Percentiles rank a stretch among this genome's conserved stretches.
These are phyloP conservation scores for Monilinia laxa DNA, from an alignment of 2,329 filamentous ascomycete genomes.

Conservation along the genomic window DNA sequence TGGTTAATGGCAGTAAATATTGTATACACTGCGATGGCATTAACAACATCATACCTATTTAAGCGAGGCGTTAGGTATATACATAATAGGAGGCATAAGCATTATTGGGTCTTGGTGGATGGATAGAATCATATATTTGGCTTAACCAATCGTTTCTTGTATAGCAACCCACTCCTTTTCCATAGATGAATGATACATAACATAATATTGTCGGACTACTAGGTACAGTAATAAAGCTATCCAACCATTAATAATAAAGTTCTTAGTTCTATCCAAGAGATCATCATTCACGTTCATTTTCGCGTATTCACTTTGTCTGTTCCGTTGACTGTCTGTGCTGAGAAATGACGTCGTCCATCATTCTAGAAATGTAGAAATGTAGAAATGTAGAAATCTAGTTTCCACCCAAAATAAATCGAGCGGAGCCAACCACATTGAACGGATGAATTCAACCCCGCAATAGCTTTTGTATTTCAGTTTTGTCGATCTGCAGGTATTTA, in stretches of 20 bases:
- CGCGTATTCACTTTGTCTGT: background rate
- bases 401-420: background rate
- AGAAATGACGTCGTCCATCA: slow-evolving; percentile 4
- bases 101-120: slow-evolving; percentile 4
- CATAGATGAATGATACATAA: slow-evolving; percentile 3
- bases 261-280: no score
- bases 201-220: background rate
- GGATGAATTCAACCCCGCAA: slow-evolving; percentile 5
- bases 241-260: no score
- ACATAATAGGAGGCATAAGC: no score
- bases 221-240: no score
- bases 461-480: background rate
- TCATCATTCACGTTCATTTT: background rate
- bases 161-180: background rate
- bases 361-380: slow-evolving; percentile 12
- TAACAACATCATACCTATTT: background rate
- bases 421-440: background rate
- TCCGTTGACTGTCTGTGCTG: background rate
- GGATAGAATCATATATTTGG: slow-evolving; percentile 4
- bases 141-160: background rate
- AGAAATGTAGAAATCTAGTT: slow-evolving; percentile 19
- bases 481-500: no score
- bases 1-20: slow-evolving; percentile 28
- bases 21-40: slow-evolving; percentile 7
- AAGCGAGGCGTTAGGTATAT: slow-evolving; percentile 24